phyloP scores from a whole-genome alignment of 2,329 filamentous ascomycete species.

The Calcarisporium arbuscula region DNA sequence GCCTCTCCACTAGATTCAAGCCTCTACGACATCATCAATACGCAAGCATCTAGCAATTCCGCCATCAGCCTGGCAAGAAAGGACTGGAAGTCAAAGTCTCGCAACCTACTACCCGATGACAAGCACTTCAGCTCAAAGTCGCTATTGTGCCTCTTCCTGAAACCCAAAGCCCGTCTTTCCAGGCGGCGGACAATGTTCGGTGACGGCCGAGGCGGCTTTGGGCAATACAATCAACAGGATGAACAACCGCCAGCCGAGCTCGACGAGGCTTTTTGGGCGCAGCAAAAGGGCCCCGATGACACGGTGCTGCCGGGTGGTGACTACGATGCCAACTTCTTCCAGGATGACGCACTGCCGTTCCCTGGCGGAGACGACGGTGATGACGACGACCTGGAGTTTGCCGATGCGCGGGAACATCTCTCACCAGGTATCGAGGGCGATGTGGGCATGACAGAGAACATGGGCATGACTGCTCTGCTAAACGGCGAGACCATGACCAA shows the following conservation, averaged over 20 bases:
- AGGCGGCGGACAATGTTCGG: conserved; percentile 50
- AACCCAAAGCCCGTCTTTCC: conserved; percentile 82
- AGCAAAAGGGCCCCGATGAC: conserved; percentile 58
- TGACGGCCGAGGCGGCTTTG: conserved; percentile 29
- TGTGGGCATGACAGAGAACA: conserved; percentile 37
- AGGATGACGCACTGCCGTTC: conserved; percentile 73
- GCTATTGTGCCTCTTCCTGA: conserved; percentile 83
- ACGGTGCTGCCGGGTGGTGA: conserved; percentile 60
- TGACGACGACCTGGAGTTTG: conserved; percentile 68
- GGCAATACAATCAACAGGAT: conserved; percentile 36
- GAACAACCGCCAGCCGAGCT: conserved; percentile 67
- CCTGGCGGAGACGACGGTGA: conserved; percentile 54
- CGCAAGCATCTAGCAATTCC: conserved; percentile 70
- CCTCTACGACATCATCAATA: conserved; percentile 72
- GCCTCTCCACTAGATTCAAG: conserved; percentile 63
- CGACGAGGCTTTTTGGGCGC: conserved; percentile 94
- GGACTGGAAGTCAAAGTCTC: conserved; percentile 90
- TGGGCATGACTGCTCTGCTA: conserved; percentile 45
- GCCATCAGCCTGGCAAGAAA: conserved; percentile 84
- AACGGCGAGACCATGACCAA: conserved; percentile 42
- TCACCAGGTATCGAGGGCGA: conserved; percentile 56
- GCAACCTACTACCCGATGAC: conserved; percentile 91
- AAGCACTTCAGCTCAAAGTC: conserved; percentile 97
- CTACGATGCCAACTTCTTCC: conserved; percentile 97
- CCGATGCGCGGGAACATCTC: conserved; percentile 74